phyloP scores from a whole-genome alignment of 345 rosid species.

The Rhodamnia rubescens region DNA sequence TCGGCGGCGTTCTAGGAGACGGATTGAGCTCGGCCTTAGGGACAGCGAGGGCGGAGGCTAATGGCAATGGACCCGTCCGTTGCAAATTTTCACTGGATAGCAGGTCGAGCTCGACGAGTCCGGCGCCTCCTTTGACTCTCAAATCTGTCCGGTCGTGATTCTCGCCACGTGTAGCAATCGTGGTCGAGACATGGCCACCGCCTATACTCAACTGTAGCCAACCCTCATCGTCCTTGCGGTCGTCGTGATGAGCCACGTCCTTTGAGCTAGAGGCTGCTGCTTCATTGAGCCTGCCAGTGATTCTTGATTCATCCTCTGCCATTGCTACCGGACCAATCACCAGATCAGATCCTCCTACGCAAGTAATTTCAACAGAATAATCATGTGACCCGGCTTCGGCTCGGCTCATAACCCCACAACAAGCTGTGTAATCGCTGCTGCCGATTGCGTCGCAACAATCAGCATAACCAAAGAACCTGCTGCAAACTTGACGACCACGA shows the following conservation, averaged over 20 bases:
- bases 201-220: conserved; percentile 91
- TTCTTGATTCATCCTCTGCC: conserved; percentile 87
- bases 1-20: not conserved
- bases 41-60: not conserved
- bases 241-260: conserved; percentile 13
- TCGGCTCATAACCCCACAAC: conserved; percentile 15
- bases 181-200: conserved; percentile 12
- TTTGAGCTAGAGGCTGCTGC: conserved; percentile 48
- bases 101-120: conserved; percentile 46
- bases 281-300: conserved; percentile 36
- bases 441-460: not conserved
- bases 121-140: not conserved
- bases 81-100: conserved; percentile 22
- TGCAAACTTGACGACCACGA: not conserved
- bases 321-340: conserved; percentile 10
- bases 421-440: conserved; percentile 1
- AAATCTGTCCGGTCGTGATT: not conserved
- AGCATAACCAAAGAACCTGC: not conserved
- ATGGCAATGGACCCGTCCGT: conserved; percentile 8
- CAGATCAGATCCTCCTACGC: not conserved
- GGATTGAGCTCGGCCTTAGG: not conserved
- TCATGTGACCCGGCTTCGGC: conserved; percentile 25
- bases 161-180: not conserved
- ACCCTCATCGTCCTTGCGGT: conserved; percentile 36
- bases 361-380: conserved; percentile 1